Evolutionary conservation across 495 filamentous ascomycete genomes (phyloP).

Genomic region (Thozetella sp.): DNA sequence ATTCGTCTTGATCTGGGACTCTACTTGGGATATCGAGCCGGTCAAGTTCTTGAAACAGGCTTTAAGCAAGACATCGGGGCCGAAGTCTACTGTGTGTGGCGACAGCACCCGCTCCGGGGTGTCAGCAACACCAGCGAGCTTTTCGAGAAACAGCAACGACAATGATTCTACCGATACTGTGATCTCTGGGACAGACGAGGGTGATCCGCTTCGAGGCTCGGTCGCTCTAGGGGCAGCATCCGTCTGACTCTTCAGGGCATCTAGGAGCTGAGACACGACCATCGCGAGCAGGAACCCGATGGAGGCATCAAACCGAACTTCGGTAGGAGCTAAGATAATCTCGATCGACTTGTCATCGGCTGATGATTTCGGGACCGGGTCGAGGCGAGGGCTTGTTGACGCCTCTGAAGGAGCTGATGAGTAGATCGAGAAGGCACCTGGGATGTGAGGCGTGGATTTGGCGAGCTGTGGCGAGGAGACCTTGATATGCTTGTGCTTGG

Average conservation of each 20-base stretch:
- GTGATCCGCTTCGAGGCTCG: slow-evolving; percentile 15
- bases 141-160: slow-evolving; percentile 67
- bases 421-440: slow-evolving; percentile 60
- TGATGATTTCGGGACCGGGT: slow-evolving; percentile 1
- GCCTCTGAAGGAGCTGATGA: slow-evolving; percentile 18
- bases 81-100: slow-evolving; percentile 22
- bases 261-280: slow-evolving; percentile 55
- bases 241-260: slow-evolving; percentile 34
- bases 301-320: slow-evolving; percentile 67
- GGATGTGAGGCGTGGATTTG: slow-evolving; percentile 46
- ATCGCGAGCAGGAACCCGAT: slow-evolving; percentile 67
- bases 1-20: slow-evolving; percentile 34
- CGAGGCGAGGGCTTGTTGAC: slow-evolving; percentile 16
- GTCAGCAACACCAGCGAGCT: slow-evolving; percentile 50
- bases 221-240: slow-evolving; percentile 20
- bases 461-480: slow-evolving; percentile 20
- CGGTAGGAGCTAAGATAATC: slow-evolving; percentile 56
- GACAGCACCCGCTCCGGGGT: slow-evolving; percentile 36
- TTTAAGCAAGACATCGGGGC: slow-evolving; percentile 50
- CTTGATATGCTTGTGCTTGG: slow-evolving; percentile 34
- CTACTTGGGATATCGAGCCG: slow-evolving; percentile 30
- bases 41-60: slow-evolving; percentile 47
- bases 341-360: slow-evolving; percentile 43
- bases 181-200: slow-evolving; percentile 36
- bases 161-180: slow-evolving; percentile 55